Evolutionary conservation across 2,329 filamentous ascomycete genomes (phyloP).

Genomic region (Claviceps arundinis): DNA sequence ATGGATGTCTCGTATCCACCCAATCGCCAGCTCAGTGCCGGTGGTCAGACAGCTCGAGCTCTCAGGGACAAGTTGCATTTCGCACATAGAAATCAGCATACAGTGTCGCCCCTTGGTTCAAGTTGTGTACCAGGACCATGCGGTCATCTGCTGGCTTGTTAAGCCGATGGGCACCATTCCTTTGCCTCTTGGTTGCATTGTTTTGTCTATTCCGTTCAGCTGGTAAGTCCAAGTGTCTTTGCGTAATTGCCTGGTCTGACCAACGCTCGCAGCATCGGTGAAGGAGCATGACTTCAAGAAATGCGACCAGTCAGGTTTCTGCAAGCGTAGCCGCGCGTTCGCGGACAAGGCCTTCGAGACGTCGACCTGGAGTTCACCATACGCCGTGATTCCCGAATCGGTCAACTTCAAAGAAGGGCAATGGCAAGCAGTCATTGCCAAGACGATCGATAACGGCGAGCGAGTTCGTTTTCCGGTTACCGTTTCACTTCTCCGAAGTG

Average conservation of each 20-base stretch:
- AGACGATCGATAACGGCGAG: constrained; percentile 54
- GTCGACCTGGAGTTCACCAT: constrained; percentile 65
- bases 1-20: neutral
- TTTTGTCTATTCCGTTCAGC: constrained; percentile 49
- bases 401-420: constrained; percentile 67
- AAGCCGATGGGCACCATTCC: constrained; percentile 50
- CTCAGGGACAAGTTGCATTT: constrained; percentile 7
- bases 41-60: neutral
- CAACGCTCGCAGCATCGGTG: constrained; percentile 48
- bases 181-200: constrained; percentile 46
- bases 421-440: constrained; percentile 68
- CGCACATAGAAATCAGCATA: neutral
- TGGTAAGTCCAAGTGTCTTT: constrained; percentile 32
- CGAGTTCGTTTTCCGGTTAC: constrained; percentile 70
- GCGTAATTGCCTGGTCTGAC: neutral
- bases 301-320: constrained; percentile 92
- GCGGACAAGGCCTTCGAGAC: constrained; percentile 63
- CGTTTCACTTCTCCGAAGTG: constrained; percentile 80
- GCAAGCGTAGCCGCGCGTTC: constrained; percentile 82
- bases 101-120: constrained; percentile 1
- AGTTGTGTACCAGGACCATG: constrained; percentile 28
- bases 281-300: constrained; percentile 98
- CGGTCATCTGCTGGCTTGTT: constrained; percentile 36
- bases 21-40: constrained; percentile 4
- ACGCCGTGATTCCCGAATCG: constrained; percentile 58